These are phyloP conservation scores for Phanerochaete sordida DNA, from an alignment of 768 basidiomycete species.

Conservation along the genomic window DNA sequence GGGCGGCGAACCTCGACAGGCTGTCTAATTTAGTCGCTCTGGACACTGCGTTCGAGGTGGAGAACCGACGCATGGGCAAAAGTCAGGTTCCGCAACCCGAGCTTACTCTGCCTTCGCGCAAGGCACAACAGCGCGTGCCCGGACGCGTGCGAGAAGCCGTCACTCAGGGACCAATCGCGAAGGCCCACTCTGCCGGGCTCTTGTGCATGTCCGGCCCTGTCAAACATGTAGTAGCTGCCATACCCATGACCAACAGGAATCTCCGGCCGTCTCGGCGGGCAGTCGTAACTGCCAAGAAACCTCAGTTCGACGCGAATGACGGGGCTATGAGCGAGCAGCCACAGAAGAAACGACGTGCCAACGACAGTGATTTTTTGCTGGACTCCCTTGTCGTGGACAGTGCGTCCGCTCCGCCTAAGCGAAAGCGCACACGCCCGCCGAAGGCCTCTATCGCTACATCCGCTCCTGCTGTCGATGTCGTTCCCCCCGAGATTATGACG, in stretches of 20 bases:
- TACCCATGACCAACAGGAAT: neutral
- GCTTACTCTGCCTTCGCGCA: neutral
- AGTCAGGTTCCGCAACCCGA: neutral
- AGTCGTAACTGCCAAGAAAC: neutral
- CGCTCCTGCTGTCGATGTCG: too few relatives aligned
- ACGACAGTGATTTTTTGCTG: neutral
- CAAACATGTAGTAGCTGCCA: neutral
- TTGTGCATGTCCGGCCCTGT: neutral
- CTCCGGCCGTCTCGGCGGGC: neutral
- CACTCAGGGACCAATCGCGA: too few relatives aligned
- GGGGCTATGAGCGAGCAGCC: neutral
- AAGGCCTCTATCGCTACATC: too few relatives aligned
- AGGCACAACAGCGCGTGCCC: neutral
- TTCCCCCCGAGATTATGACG: too few relatives aligned
- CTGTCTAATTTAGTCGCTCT: neutral
- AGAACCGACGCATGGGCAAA: neutral
- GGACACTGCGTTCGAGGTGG: neutral
- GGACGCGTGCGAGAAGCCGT: neutral
- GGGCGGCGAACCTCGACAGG: constrained; percentile 1
- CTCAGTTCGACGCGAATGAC: neutral
- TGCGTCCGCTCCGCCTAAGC: too few relatives aligned
- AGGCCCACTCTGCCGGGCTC: too few relatives aligned
- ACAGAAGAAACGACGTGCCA: constrained; percentile 2
- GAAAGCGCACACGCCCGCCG: too few relatives aligned
- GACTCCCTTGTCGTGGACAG: too few relatives aligned